A percentile compares a stretch with the other conserved stretches of the same genome.
Conservation (phyloP, 164 flowering plant genomes). For the Dillenia turbinata region DNA sequence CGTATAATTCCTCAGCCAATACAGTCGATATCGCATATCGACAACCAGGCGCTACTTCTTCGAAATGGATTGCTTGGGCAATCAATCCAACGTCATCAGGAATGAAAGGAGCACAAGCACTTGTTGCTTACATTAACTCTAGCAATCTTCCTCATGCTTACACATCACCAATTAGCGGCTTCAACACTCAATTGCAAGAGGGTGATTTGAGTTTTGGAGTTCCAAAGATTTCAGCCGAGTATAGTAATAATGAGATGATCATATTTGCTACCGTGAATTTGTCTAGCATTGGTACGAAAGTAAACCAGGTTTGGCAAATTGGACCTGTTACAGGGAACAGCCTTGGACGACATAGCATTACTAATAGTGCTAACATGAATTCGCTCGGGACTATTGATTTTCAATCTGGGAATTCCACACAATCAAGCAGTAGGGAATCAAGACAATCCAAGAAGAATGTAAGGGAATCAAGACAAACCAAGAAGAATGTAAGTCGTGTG, state of each 20-base stretch:
- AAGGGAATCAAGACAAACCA: conserved; percentile 18
- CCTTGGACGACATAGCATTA: conserved; percentile 3
- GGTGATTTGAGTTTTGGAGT: conserved; percentile 35
- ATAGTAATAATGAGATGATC: conserved; percentile 14
- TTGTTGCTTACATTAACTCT: conserved; percentile 38
- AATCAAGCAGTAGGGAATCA: conserved; percentile 7
- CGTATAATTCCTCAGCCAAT: conserved; percentile 9
- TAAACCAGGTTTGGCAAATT: conserved; percentile 44
- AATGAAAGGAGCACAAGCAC: conserved; percentile 51
- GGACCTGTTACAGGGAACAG: conserved; percentile 21
- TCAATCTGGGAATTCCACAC: conserved; percentile 17
- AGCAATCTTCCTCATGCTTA: conserved; percentile 23
- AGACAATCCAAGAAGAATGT: conserved; percentile 28
- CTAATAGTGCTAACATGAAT: conserved; percentile 9
- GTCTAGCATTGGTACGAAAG: neutral
- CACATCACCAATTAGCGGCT: conserved; percentile 24
- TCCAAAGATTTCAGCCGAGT: conserved; percentile 15
- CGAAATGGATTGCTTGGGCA: conserved; percentile 43
- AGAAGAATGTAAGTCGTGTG: conserved; percentile 30
- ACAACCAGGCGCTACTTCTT: conserved; percentile 7
- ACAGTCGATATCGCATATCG: conserved; percentile 25
- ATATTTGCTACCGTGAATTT: conserved; percentile 34
- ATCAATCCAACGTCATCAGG: conserved; percentile 19
- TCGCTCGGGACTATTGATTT: conserved; percentile 30
- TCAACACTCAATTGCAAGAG: conserved; percentile 12